Percentiles rank a stretch among this genome's conserved stretches.
phyloP scores from a whole-genome alignment of 805 yeast genomes.

The Yueomyces sp. region DNA sequence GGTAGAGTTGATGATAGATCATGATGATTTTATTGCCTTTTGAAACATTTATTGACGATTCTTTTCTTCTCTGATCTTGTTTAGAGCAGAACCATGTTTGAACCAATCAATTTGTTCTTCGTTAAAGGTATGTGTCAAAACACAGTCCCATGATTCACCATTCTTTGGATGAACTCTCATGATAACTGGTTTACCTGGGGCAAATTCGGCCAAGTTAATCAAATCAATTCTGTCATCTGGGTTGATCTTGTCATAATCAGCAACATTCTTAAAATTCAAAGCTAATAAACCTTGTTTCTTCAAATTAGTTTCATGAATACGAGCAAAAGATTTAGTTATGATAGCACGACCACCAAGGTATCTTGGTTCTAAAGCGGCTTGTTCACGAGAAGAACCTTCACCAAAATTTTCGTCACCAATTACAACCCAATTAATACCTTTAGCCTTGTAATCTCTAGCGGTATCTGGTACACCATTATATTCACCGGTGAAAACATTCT shows the following conservation, averaged over 20 bases:
- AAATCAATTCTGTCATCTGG: constrained; percentile 84
- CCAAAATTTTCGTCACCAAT: constrained; percentile 98
- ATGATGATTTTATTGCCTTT: too few species aligned
- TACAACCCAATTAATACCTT: constrained; percentile 91
- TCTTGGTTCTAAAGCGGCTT: constrained; percentile 99
- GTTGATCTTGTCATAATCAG: constrained; percentile 87
- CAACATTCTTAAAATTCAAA: constrained; percentile 79
- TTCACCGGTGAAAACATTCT: constrained; percentile 83
- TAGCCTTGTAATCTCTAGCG: constrained; percentile 87
- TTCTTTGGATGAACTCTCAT: constrained; percentile 60
- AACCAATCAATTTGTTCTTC: constrained; percentile 96
- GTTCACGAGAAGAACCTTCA: constrained; percentile 99
- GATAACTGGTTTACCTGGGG: constrained; percentile 86
- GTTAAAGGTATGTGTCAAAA: constrained; percentile 94
- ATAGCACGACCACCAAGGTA: constrained; percentile 97
- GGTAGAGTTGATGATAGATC: too few species aligned
- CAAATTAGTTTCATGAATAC: constrained; percentile 98
- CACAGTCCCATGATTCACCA: constrained; percentile 78
- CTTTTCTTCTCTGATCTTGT: constrained; percentile 36
- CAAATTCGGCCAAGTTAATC: constrained; percentile 66
- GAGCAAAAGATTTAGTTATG: constrained; percentile 94
- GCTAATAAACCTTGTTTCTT: constrained; percentile 99
- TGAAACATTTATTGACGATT: neutral
- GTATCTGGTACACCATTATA: constrained; percentile 95
- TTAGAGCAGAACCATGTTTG: constrained; percentile 97